Base-by-base conservation (phyloP, 1,139 yeast species). In the Ashbya aceris region DNA sequence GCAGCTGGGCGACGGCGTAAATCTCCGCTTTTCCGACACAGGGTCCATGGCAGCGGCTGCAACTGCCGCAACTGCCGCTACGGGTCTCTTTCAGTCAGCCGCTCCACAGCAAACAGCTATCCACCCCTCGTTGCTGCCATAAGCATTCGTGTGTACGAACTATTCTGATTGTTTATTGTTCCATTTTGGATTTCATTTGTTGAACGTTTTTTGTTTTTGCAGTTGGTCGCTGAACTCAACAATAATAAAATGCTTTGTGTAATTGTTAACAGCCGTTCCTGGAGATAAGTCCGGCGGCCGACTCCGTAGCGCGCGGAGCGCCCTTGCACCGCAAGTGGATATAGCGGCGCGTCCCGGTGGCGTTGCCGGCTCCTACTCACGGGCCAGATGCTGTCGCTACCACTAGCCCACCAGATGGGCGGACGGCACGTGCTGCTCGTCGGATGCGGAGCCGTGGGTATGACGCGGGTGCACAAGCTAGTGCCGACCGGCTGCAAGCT, bases 371-470 rank as follows among this genome's bases (percentile, higher is more conserved):
- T 17, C 23, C 23, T 17, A 17, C 23, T 17, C n/a, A 17, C 23
- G 31, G 12, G 17, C 23, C 36, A 27, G 17, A 49, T 44, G 51
- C 41, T 46, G 14, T 58, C 61, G 11, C 46, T 60, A 27, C 56
- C 52, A 43, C 42, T 59, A 20, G 62, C 62, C 8, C 64, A 59
- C 42, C 54, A 53, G 44, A 41, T 60, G 17, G 45, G 45, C 8
- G 50, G 42, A 26, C 50, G 49, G 35, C 47, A 55, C 38, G 54
- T 57, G 1, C 43, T 59, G 13, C 45, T 61, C 7, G 54, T 60
- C 9, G 65, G 64, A 7, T 65, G 55, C 17, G 64, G 64, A 14
- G 58, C 53, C 30, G 63, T 61, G 9, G 57, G 60, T 12, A 40
- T 53, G 37, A 53, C 61, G n/a, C 51, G 62, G 43, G 41, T 55